Base-by-base conservation (phyloP, 352 stramenopile species). In the Globisporangium splendens region DNA sequence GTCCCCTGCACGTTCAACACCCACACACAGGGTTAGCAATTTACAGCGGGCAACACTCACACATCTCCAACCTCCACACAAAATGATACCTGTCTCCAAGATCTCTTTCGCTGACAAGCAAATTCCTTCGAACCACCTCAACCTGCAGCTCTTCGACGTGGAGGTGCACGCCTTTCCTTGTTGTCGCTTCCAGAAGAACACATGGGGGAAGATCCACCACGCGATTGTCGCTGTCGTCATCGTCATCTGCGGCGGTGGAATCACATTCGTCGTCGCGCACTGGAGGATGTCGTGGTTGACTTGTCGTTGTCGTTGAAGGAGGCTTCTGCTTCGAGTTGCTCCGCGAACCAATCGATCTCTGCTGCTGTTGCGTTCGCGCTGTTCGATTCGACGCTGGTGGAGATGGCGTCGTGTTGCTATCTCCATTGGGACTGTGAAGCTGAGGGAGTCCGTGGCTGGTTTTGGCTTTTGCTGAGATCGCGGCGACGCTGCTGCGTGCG, bases 181-280 rank as follows among this genome's bases (percentile, higher is more conserved):
- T 91, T 8, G 70, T 88, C 3, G 83, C 83, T 47, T 93, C 80
- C 10, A 93, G 56, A 0, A 93, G 60, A 13, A 83, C 57, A 41
- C 73, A 87, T 2, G 73, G 49, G 2, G 59, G 41, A 1, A 73
- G 61, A 8, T 77, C 68, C 0, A 70, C 50, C 18, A 77, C 48
- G 28, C 72, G 62, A 24, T 66, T 54, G 18, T 64, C 50, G 20
- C 59, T 56, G 7, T 61, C 48, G n/a, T 62, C 39, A 1, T 39
- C 33, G 17, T 61, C 51, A 18, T 62, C 59, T n/a, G 68, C 46
- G 28, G 6, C 65, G 44, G 0, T 50, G n/a, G 1, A 43, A n/a
- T 17, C 49, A 22, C 47, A 47, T 58, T 54, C 33, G 28, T 22
- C 7, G 28, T 35, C 28, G 7, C 10, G 28, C 3, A 8, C 28